Base-by-base conservation (phyloP, 192 early-diverging fungal genomes). In the Entomortierella lignicola region DNA sequence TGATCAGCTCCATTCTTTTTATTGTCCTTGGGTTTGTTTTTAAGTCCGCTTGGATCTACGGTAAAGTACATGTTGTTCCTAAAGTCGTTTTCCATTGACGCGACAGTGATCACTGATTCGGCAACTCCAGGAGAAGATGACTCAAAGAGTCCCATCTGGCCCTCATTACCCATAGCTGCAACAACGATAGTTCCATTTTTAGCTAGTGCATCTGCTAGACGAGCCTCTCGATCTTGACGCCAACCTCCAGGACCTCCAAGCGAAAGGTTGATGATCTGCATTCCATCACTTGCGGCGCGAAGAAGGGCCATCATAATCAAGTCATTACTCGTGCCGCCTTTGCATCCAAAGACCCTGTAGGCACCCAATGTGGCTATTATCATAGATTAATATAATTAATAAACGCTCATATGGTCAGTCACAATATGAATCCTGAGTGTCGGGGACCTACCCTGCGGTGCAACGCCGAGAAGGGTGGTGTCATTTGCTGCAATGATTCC, bases 211-310 rank as follows among this genome's bases (percentile, higher is more conserved):
- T 89, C 84, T 42, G 90, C 87, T 1, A 92, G 87, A 17, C 87
- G 75, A 4, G 89, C 83, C 23, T 86, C 65, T 17, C 91, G 85
- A 41, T 88, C 83, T 39, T 92, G 91, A 59, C 80, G 83, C 88
- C 86, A 89, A 31, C 83, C 85, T 67, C 81, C 82, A 18, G 86
- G 82, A 8, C 87, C 92, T 55, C 95, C 96, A 60, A 97, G 77
- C 57, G 91, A 93, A 64, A 97, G 85, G 84, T 92, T 96, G 74
- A 98, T 92, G 48, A 98, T 72, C 66, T 98, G 87, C 79, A 92
- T 86, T 0, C 89, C 83, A 57, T 94, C 94, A 5, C 68, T 69
- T 51, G 87, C 83, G 10, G 95, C 96, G 8, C 72, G 70, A 70
- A 90, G 82, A 73, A 98, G 77, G 18, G 91, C 96, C 56, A 90